Evolutionary conservation across 2,329 filamentous ascomycete species (phyloP).

Genomic region (Diaporthe ilicicola): DNA sequence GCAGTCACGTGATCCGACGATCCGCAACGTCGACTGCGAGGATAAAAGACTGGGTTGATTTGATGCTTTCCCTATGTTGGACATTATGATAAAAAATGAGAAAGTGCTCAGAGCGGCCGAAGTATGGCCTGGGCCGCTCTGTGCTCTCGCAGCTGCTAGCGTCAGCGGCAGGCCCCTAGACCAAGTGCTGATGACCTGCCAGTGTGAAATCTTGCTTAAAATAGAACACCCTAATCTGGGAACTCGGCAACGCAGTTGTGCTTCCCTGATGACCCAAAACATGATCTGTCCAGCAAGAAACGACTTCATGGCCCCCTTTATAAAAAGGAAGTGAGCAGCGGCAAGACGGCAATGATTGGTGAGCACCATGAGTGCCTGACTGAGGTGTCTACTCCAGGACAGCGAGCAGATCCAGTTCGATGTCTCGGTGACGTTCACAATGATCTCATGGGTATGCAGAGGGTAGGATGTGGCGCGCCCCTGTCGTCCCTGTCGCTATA

Average conservation of each 20-base stretch:
- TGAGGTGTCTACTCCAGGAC: too few species aligned
- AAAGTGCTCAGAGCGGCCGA: too few species aligned
- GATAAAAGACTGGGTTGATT: not conserved
- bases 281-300: not conserved
- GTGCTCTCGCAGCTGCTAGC: not conserved
- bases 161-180: not conserved
- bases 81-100: not conserved
- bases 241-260: not conserved
- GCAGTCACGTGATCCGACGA: constrained; percentile 1
- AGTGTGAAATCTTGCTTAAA: not conserved
- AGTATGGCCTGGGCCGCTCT: not conserved
- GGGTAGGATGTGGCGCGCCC: too few species aligned
- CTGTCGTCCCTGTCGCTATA: too few species aligned
- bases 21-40: fast-evolving
- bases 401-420: too few species aligned
- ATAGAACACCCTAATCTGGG: not conserved
- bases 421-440: too few species aligned
- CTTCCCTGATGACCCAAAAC: not conserved
- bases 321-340: not conserved
- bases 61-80: not conserved
- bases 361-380: too few species aligned
- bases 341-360: not conserved
- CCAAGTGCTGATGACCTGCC: not conserved
- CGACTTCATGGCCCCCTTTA: too few species aligned
- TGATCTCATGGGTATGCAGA: too few species aligned